These are phyloP conservation scores for Euphorbia pulcherrima DNA, from an alignment of 345 rosid genomes.

Conservation along the genomic window DNA sequence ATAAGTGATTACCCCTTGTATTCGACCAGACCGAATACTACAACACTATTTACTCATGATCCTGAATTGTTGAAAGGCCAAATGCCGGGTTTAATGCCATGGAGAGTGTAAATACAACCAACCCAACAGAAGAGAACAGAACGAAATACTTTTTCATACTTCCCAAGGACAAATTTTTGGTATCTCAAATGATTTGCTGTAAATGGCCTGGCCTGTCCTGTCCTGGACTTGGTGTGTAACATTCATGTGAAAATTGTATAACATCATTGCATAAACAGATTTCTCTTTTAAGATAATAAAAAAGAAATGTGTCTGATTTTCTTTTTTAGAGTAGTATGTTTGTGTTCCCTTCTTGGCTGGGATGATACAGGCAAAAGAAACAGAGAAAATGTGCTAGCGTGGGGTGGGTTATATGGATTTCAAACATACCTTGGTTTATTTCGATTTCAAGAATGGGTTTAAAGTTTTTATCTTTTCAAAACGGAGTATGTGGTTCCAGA, in stretches of 20 bases:
- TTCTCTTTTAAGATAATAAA: conserved; percentile 10
- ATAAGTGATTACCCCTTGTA: conserved; percentile 46
- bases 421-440: too few species aligned
- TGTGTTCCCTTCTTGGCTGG: too few species aligned
- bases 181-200: conserved; percentile 20
- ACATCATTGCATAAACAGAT: conserved; percentile 17
- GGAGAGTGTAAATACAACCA: conserved; percentile 47
- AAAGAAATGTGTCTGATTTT: background rate
- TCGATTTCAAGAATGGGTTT: too few species aligned
- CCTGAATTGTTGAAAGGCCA: conserved; percentile 43
- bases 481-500: too few species aligned
- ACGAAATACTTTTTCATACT: background rate
- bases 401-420: too few species aligned
- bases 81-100: conserved; percentile 47
- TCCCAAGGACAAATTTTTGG: background rate
- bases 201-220: conserved; percentile 16
- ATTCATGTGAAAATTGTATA: conserved; percentile 20
- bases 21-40: conserved; percentile 41
- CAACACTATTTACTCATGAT: conserved; percentile 33
- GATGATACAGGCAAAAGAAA: too few species aligned
- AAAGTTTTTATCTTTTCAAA: too few species aligned
- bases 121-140: background rate
- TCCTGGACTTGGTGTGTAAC: conserved; percentile 14
- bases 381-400: too few species aligned
- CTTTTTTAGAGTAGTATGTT: too few species aligned